Evolutionary conservation across 1,284 basidiomycete species (phyloP).

Genomic region (Trametes polyzona): DNA sequence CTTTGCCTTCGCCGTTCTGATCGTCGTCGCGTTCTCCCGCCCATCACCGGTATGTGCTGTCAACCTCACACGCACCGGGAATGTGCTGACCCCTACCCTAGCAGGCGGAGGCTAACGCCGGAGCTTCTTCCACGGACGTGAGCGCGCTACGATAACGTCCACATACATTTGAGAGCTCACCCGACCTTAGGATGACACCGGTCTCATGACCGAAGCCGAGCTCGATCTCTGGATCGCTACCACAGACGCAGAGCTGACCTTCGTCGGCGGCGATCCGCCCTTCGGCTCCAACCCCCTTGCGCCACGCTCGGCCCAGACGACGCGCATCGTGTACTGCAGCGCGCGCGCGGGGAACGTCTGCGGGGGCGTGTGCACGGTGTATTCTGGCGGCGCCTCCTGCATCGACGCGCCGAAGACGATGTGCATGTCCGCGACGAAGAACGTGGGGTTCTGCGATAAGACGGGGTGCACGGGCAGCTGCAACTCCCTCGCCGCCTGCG

Average conservation of each 20-base stretch:
- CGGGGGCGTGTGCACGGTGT: background rate
- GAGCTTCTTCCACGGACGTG: too few relatives aligned
- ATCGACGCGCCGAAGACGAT: background rate
- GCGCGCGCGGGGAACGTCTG: background rate
- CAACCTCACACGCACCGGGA: too few relatives aligned
- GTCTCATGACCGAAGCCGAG: background rate
- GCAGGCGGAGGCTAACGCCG: too few relatives aligned
- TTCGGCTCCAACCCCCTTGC: background rate
- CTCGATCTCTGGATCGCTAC: background rate
- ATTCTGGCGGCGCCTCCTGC: background rate
- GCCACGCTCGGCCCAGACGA: background rate
- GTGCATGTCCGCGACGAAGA: background rate
- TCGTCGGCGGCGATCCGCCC: background rate
- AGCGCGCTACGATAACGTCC: too few relatives aligned
- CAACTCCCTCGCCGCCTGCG: background rate
- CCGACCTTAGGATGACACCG: background rate
- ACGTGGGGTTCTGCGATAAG: background rate
- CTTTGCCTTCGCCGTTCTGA: too few relatives aligned
- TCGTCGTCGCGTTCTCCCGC: too few relatives aligned
- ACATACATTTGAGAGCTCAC: too few relatives aligned
- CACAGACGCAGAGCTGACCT: background rate
- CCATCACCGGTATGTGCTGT: too few relatives aligned
- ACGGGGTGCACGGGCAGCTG: background rate
- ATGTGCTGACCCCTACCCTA: too few relatives aligned
- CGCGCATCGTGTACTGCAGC: background rate